Evolutionary conservation across 2,329 filamentous ascomycete species (phyloP).

Genomic region (Lecanicillium sp.): DNA sequence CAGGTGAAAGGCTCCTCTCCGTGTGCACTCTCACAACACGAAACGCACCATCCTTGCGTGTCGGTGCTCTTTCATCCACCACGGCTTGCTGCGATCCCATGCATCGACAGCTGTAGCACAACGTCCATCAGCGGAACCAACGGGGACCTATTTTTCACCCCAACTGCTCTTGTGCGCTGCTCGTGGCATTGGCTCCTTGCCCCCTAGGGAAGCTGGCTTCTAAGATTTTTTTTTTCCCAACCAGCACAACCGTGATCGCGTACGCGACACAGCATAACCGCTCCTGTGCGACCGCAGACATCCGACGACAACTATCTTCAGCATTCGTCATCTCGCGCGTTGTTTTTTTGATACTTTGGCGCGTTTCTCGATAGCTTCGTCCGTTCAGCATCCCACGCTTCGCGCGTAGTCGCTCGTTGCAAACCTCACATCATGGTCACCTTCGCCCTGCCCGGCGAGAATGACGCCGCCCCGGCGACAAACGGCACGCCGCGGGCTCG

Average conservation of each 20-base stretch:
- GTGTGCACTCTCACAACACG: neutral
- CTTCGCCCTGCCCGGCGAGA: slow-evolving; percentile 33
- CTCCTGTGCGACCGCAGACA: neutral
- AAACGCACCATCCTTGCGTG: neutral
- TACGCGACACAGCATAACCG: neutral
- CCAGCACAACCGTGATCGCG: neutral
- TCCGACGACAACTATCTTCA: neutral
- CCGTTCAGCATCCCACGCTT: too few species aligned
- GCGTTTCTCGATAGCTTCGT: too few species aligned
- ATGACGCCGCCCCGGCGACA: slow-evolving; percentile 24
- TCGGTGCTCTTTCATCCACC: slow-evolving; percentile 5
- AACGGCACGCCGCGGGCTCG: slow-evolving; percentile 34
- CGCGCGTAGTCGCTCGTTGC: too few species aligned
- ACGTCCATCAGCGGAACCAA: neutral
- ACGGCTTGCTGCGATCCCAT: neutral
- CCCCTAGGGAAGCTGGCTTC: too few species aligned
- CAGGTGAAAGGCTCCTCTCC: slow-evolving; percentile 1
- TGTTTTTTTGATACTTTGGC: too few species aligned
- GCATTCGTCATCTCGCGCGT: neutral
- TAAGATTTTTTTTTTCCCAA: too few species aligned
- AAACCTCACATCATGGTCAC: slow-evolving; percentile 28
- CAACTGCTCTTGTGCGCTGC: neutral
- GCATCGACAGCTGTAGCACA: slow-evolving; percentile 10
- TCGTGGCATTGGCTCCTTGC: too few species aligned
- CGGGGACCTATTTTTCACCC: neutral